phyloP scores from a whole-genome alignment of 2,329 filamentous ascomycete genomes.

The Lanzia echinophila region DNA sequence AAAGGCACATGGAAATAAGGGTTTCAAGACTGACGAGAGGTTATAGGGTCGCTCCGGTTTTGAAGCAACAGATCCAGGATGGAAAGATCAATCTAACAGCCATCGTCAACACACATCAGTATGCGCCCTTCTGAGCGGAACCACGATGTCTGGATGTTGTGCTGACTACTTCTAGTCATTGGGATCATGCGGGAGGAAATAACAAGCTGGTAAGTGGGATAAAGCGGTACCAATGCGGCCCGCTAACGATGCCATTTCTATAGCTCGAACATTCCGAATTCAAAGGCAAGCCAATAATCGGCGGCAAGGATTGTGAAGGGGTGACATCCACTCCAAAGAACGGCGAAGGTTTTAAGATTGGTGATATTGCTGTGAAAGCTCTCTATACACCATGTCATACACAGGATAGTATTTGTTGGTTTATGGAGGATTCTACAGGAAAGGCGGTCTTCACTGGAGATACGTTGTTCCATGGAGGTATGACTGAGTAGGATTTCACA shows the following conservation, averaged over 20 bases:
- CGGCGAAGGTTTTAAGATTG: conserved; percentile 73
- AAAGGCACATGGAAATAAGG: background rate
- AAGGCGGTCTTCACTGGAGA: conserved; percentile 91
- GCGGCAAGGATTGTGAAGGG: conserved; percentile 76
- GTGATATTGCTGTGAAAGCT: conserved; percentile 73
- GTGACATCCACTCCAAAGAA: conserved; percentile 74
- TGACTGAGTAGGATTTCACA: conserved; percentile 12
- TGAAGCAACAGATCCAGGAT: conserved; percentile 66
- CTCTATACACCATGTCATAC: conserved; percentile 98
- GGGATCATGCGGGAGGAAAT: conserved; percentile 93
- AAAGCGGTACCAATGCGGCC: background rate
- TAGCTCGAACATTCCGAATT: conserved; percentile 24
- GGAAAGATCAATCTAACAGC: conserved; percentile 76
- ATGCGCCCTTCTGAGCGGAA: conserved; percentile 33
- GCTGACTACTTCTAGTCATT: conserved; percentile 56
- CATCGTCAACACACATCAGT: conserved; percentile 98
- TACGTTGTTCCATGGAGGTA: conserved; percentile 89
- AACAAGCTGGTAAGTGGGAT: conserved; percentile 56
- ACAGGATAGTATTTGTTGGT: conserved; percentile 96
- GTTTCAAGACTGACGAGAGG: background rate
- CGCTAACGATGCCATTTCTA: background rate
- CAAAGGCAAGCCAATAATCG: conserved; percentile 60
- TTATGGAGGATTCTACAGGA: conserved; percentile 71
- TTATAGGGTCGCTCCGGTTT: conserved; percentile 49
- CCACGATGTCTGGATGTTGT: background rate